Evolutionary conservation across 192 early-diverging fungal species (phyloP).

Genomic region (Coemansia erecta): DNA sequence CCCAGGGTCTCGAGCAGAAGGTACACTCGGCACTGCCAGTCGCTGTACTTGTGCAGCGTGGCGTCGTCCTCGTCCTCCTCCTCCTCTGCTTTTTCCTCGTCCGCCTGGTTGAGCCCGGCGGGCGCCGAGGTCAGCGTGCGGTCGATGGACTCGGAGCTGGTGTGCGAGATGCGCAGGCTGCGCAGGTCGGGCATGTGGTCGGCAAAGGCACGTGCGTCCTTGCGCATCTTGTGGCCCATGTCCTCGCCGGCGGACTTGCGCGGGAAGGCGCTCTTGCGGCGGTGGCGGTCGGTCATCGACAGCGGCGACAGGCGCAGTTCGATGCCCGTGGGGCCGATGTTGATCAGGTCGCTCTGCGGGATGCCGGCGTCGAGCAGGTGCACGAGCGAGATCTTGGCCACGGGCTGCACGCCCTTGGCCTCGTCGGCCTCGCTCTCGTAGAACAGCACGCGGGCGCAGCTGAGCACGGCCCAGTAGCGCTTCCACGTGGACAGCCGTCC

Average conservation of each 20-base stretch:
- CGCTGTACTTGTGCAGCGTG: conserved; percentile 29
- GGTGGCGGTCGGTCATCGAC: conserved; percentile 55
- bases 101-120: conserved; percentile 6
- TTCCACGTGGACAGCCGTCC: conserved; percentile 52
- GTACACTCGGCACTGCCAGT: conserved; percentile 55
- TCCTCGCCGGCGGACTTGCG: conserved; percentile 7
- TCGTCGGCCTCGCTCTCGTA: conserved; percentile 44
- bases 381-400: conserved; percentile 42
- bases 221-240: background rate
- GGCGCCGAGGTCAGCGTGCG: conserved; percentile 16
- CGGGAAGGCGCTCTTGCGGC: conserved; percentile 49
- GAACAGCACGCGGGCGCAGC: conserved; percentile 34
- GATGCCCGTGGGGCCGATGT: conserved; percentile 45
- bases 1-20: conserved; percentile 39
- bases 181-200: conserved; percentile 2
- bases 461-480: conserved; percentile 52
- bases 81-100: background rate
- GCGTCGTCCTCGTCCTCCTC: conserved; percentile 32
- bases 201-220: background rate
- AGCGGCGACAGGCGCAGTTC: conserved; percentile 47
- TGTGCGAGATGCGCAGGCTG: background rate
- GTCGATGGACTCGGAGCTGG: background rate
- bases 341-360: conserved; percentile 46
- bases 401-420: conserved; percentile 15
- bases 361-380: conserved; percentile 37